A percentile compares a stretch with the other conserved stretches of the same genome.
These are phyloP conservation scores for Clausena lansium DNA, from an alignment of 345 rosid genomes.

Conservation along the genomic window DNA sequence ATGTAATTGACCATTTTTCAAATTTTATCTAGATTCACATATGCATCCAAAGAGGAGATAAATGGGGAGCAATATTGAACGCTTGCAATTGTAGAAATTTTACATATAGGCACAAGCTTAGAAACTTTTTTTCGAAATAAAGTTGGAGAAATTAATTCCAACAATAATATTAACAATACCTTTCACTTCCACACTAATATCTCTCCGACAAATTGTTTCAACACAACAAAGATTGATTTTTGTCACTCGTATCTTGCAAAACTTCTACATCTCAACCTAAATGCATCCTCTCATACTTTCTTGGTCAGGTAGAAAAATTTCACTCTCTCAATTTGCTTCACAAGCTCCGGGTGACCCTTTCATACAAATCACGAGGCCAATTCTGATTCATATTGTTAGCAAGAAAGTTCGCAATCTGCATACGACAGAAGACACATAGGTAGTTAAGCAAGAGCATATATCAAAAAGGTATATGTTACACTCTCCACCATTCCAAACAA, in stretches of 20 bases:
- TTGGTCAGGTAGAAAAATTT: neutral
- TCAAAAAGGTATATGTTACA: neutral
- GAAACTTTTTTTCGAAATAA: neutral
- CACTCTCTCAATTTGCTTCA: slow-evolving; percentile 31
- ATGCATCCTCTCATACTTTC: neutral
- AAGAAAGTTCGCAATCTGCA: slow-evolving; percentile 84
- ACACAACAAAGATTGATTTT: neutral
- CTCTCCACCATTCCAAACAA: neutral
- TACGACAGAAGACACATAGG: slow-evolving; percentile 1
- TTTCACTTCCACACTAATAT: neutral
- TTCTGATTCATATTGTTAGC: slow-evolving; percentile 78
- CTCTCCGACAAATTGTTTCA: neutral
- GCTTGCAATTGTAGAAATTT: neutral
- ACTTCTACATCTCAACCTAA: neutral
- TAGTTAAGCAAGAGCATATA: neutral
- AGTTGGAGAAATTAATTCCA: neutral
- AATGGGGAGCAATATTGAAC: neutral
- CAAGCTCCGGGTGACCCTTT: slow-evolving; percentile 76
- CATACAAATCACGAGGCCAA: slow-evolving; percentile 90
- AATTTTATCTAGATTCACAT: neutral
- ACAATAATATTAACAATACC: neutral
- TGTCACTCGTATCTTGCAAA: neutral
- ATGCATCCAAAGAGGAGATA: neutral
- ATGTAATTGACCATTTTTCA: neutral
- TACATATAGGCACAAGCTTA: neutral